phyloP scores from a whole-genome alignment of 805 yeast genomes.

The Dipodascus albidus region DNA sequence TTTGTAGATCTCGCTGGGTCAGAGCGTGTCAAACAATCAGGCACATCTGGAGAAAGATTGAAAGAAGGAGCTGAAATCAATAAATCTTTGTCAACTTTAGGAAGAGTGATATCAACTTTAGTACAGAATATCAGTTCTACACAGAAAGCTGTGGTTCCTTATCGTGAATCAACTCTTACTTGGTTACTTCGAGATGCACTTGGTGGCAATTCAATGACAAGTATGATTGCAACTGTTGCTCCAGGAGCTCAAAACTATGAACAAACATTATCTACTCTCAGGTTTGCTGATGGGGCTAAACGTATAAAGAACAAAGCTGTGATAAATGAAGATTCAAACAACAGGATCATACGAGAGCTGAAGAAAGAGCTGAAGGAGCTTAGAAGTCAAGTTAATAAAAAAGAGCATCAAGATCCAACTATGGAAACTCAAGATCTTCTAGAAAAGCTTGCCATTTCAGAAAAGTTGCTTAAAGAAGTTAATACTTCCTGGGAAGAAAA shows the following conservation, averaged over 20 bases:
- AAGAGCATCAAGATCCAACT: background rate
- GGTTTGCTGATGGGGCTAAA: slow-evolving; percentile 17
- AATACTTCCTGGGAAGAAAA: slow-evolving; percentile 21
- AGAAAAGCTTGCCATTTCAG: slow-evolving; percentile 16
- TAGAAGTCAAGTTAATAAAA: slow-evolving; percentile 6
- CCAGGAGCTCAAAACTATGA: slow-evolving; percentile 25
- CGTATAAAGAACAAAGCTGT: slow-evolving; percentile 17
- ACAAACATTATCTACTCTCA: slow-evolving; percentile 16
- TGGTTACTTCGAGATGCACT: slow-evolving; percentile 68
- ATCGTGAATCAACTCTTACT: slow-evolving; percentile 59
- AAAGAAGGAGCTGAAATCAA: slow-evolving; percentile 59
- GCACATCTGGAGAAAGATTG: slow-evolving; percentile 38
- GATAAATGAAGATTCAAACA: slow-evolving; percentile 20
- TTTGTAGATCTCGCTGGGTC: slow-evolving; percentile 66
- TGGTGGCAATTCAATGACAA: slow-evolving; percentile 82
- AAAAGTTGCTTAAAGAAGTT: slow-evolving; percentile 17
- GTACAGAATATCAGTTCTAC: slow-evolving; percentile 18
- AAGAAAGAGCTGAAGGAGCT: slow-evolving; percentile 14
- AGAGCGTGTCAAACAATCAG: slow-evolving; percentile 44
- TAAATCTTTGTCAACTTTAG: slow-evolving; percentile 53
- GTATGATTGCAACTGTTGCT: slow-evolving; percentile 70
- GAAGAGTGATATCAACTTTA: slow-evolving; percentile 39
- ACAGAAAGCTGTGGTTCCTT: slow-evolving; percentile 30
- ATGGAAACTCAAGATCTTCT: slow-evolving; percentile 15
- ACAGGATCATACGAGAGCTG: slow-evolving; percentile 11